phyloP scores from a whole-genome alignment of 441 rosid genomes.

The Adansonia grandidieri region DNA sequence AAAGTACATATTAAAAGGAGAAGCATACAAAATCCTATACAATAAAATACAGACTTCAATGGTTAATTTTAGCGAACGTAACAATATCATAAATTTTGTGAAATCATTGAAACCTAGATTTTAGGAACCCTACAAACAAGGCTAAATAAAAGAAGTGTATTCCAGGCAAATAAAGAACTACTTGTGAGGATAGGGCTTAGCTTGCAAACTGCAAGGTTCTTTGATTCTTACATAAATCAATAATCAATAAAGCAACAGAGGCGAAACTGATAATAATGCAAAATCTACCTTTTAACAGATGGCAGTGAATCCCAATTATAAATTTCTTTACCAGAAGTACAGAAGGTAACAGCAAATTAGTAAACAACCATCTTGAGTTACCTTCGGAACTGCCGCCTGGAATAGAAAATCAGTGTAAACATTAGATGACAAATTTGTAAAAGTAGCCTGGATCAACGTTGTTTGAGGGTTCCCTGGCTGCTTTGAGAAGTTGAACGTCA shows the following conservation, averaged over 20 bases:
- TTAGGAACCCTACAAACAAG: slow-evolving; percentile 14
- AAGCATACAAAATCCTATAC: not conserved
- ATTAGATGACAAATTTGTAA: slow-evolving; percentile 72
- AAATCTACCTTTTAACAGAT: not conserved
- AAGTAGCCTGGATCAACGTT: slow-evolving; percentile 71
- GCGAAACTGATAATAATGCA: not conserved
- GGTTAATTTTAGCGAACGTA: not conserved
- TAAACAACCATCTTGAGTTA: slow-evolving; percentile 37
- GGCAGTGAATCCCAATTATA: not conserved
- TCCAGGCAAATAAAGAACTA: not conserved
- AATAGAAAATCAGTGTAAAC: slow-evolving; percentile 76
- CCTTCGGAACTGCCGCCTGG: slow-evolving; percentile 99
- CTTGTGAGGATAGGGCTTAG: slow-evolving; percentile 1
- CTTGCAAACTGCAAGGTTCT: not conserved
- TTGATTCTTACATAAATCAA: not conserved
- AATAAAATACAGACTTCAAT: not conserved
- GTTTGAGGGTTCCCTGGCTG: slow-evolving; percentile 72
- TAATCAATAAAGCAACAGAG: not conserved
- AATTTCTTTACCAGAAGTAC: slow-evolving; percentile 17
- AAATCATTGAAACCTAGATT: not conserved
- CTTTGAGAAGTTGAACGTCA: slow-evolving; percentile 84
- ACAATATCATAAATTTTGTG: not conserved
- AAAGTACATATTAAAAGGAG: no score
- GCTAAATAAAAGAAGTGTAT: not conserved
- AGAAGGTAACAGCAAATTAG: not conserved